These are phyloP conservation scores for Kalanchoe fedtschenkoi DNA, from an alignment of 164 flowering plant species.

Conservation along the genomic window DNA sequence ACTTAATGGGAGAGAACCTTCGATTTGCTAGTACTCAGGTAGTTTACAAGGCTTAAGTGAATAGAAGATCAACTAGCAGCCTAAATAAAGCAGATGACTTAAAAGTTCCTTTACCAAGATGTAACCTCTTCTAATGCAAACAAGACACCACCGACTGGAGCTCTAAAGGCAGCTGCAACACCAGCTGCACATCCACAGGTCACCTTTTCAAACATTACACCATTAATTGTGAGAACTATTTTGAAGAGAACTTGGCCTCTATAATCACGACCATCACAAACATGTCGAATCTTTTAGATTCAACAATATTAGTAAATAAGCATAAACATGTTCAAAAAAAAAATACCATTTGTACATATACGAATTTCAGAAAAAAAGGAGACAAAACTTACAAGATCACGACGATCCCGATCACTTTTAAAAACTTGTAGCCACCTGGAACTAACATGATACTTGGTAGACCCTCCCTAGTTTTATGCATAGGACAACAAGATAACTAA, in stretches of 20 bases:
- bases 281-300: background rate
- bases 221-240: slow-evolving; percentile 20
- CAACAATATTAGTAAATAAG: background rate
- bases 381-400: slow-evolving; percentile 82
- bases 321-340: background rate
- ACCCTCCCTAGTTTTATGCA: slow-evolving; percentile 60
- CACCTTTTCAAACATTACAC: slow-evolving; percentile 63
- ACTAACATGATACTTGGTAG: slow-evolving; percentile 86
- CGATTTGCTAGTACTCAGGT: background rate
- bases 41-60: background rate
- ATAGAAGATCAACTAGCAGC: background rate
- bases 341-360: background rate
- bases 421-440: slow-evolving; percentile 84
- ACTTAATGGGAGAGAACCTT: background rate
- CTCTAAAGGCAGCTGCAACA: slow-evolving; percentile 99
- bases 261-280: background rate
- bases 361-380: background rate
- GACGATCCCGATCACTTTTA: slow-evolving; percentile 89
- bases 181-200: slow-evolving; percentile 99
- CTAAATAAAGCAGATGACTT: background rate
- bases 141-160: slow-evolving; percentile 98
- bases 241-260: slow-evolving; percentile 7
- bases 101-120: slow-evolving; percentile 56
- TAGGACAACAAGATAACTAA: slow-evolving; percentile 5
- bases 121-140: slow-evolving; percentile 98